Conservation (phyloP, 1,284 basidiomycete genomes). For the Inonotus obliquus region DNA sequence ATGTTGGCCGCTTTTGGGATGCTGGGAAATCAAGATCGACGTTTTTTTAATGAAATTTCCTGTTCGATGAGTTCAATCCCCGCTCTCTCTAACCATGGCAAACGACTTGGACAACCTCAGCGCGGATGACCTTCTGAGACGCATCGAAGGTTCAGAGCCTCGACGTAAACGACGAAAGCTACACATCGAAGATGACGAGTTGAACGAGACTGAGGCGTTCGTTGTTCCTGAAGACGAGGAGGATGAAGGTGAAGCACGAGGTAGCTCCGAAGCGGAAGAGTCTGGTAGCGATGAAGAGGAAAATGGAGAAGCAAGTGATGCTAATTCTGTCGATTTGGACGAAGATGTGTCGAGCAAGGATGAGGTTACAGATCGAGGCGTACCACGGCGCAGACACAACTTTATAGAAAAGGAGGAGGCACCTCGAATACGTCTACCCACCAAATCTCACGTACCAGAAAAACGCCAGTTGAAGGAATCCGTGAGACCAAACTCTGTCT, state of each 20-base stretch:
- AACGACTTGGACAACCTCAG: not conserved
- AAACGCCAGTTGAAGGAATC: conserved; percentile 10
- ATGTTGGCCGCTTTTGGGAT: not conserved
- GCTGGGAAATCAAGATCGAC: not conserved
- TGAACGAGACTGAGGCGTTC: not conserved
- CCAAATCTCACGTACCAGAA: conserved; percentile 7
- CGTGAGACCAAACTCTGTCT: conserved; percentile 19
- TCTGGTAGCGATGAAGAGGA: conserved; percentile 4
- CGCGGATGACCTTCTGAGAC: conserved; percentile 34
- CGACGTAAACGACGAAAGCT: conserved; percentile 25
- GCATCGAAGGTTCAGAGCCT: conserved; percentile 29
- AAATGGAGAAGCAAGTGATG: conserved; percentile 6
- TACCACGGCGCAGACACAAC: conserved; percentile 2
- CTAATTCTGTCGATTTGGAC: conserved; percentile 17
- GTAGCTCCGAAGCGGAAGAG: not conserved
- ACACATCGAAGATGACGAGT: conserved; percentile 13
- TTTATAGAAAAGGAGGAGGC: conserved; percentile 15
- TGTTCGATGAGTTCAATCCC: not conserved
- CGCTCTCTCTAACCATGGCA: not conserved
- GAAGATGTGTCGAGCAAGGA: not conserved
- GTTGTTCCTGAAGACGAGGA: conserved; percentile 8
- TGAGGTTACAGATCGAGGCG: conserved; percentile 1
- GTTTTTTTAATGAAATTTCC: not conserved
- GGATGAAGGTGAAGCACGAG: conserved; percentile 21
- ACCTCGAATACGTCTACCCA: conserved; percentile 25